These are phyloP conservation scores for Penicillium sp. DNA, from an alignment of 2,329 filamentous ascomycete species.

Conservation along the genomic window DNA sequence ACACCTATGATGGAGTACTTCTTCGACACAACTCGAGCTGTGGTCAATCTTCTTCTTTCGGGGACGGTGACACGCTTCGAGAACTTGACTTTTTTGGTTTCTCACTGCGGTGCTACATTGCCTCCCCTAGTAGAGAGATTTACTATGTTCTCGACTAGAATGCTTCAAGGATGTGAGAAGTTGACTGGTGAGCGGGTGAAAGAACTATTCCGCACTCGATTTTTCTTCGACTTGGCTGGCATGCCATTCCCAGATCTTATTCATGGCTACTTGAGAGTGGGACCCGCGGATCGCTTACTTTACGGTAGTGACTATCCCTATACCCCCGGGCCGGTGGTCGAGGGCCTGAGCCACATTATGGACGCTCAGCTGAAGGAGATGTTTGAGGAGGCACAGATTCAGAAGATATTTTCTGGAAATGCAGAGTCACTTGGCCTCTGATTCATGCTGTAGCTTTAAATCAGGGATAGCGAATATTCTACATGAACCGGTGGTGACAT, in stretches of 20 bases:
- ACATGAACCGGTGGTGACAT: background rate
- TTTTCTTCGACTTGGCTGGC: background rate
- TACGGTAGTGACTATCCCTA: constrained; percentile 12
- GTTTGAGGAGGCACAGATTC: background rate
- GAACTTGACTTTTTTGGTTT: constrained; percentile 1
- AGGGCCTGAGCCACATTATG: background rate
- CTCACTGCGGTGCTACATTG: constrained; percentile 9
- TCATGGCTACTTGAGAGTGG: constrained; percentile 1
- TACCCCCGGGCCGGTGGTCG: constrained; percentile 1
- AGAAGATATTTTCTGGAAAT: constrained; percentile 11
- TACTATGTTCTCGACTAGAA: constrained; percentile 5
- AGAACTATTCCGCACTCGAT: background rate
- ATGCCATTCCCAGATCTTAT: background rate
- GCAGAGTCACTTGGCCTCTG: background rate
- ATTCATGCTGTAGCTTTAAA: background rate
- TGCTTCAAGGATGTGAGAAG: constrained; percentile 2
- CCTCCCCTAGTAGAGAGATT: constrained; percentile 10
- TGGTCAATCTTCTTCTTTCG: background rate
- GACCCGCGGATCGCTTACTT: background rate
- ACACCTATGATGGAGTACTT: constrained; percentile 3
- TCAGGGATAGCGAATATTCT: background rate
- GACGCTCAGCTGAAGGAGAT: constrained; percentile 3
- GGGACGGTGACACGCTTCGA: background rate
- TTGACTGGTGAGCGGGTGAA: constrained; percentile 6
- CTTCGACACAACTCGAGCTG: background rate